Evolutionary conservation across 768 basidiomycete species (phyloP).

Genomic region (Psilocybe azurescens): DNA sequence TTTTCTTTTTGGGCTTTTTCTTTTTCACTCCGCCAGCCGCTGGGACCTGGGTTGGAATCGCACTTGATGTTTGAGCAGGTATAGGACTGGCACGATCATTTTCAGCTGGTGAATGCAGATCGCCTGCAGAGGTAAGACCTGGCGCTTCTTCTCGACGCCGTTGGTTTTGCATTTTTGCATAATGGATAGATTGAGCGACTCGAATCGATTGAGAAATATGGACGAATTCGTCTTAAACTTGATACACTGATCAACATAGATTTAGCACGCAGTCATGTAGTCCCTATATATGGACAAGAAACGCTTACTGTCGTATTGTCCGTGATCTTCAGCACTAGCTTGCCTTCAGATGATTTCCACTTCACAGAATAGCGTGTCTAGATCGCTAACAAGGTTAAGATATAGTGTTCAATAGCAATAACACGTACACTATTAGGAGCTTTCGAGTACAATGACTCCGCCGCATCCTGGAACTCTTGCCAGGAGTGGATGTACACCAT

Average conservation of each 20-base stretch:
- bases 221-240: slow-evolving; percentile 97
- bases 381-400: not conserved
- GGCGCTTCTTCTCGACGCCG: slow-evolving; percentile 38
- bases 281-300: not conserved
- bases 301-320: slow-evolving; percentile 81
- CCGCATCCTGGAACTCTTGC: slow-evolving; percentile 91
- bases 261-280: not conserved
- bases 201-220: slow-evolving; percentile 96
- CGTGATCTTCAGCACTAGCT: slow-evolving; percentile 92
- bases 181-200: slow-evolving; percentile 84
- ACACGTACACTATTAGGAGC: slow-evolving; percentile 75
- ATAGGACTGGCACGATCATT: slow-evolving; percentile 30
- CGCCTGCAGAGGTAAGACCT: slow-evolving; percentile 25
- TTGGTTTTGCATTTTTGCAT: slow-evolving; percentile 85
- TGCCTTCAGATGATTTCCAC: slow-evolving; percentile 85
- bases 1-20: slow-evolving; percentile 87
- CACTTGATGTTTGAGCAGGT: slow-evolving; percentile 37
- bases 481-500: slow-evolving; percentile 93
- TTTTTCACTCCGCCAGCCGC: slow-evolving; percentile 75
- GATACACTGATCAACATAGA: slow-evolving; percentile 66
- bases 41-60: slow-evolving; percentile 35
- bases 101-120: slow-evolving; percentile 21
- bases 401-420: not conserved
- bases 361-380: slow-evolving; percentile 93
- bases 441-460: slow-evolving; percentile 81